Evolutionary conservation across 257 asterid species (phyloP), one percentile per base, ranked within the genome.

Genomic region (Fraxinus quadrangulata): DNA sequence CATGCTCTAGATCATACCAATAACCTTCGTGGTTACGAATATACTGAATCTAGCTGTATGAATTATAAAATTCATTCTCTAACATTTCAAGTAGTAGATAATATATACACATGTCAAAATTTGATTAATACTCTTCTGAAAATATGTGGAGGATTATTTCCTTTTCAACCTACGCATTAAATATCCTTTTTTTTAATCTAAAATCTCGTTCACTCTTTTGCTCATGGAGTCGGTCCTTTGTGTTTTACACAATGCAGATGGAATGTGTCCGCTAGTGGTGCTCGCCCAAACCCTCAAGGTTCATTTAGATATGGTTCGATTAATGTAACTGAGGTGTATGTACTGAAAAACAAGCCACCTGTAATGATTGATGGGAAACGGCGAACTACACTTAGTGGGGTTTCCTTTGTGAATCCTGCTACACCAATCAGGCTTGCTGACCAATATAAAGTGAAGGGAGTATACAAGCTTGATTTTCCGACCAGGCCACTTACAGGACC

Each of bases 211-310:
- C 28, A 56, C 28, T 56, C 12, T 39, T 39, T 26, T 45, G 16
- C 63, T 42, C 12, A 14, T 5, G 24, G 30, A 30, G 11, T 71
- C 51, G 0, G 51, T 42, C 17, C 14, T 24, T 23, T 72, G 37
- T 74, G 33, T 47, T 33, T 54, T 65, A 37, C 14, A 69, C 75
- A 19, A 21, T 82, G 71, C 86, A 95, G 99, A 87, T 92, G 97
- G 97, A 96, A 96, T 74, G 98, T 94, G 81, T 81, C 91, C 16
- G 99, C 99, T 19, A 96, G 99, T 78, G 99, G 99, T 54, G 99
- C 99, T 73, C 97, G 99, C 40, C 97, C 98, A 36, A 96, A 96
- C 75, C 99, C 99, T 34, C 99, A 96, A 85, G 99, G 99, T 67
- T 96, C 99, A 1, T 96, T 96, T 65, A 87, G 91, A 86, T 96